Conservation (phyloP, 257 asterid genomes). For the Linderniella brevidens region DNA sequence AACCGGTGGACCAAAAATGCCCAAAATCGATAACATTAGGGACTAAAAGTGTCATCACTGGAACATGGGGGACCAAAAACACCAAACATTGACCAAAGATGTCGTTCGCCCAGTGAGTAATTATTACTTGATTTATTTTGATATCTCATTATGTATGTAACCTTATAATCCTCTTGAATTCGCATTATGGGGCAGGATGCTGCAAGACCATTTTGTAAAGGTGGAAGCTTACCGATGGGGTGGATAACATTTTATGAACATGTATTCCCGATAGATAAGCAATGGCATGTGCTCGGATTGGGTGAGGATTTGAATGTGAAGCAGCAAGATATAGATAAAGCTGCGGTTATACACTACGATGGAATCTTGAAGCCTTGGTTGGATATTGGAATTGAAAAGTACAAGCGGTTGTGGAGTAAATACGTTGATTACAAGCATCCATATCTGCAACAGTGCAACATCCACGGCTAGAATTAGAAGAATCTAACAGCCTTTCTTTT, state of each 20-base stretch:
- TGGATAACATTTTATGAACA: constrained; percentile 68
- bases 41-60: too few species aligned
- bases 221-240: constrained; percentile 79
- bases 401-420: constrained; percentile 53
- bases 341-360: constrained; percentile 70
- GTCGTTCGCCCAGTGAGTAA: too few species aligned
- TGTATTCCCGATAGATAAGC: constrained; percentile 40
- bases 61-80: too few species aligned
- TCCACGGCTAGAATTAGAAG: constrained; percentile 43
- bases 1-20: too few species aligned
- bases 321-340: constrained; percentile 32
- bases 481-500: too few species aligned
- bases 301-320: constrained; percentile 48
- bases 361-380: constrained; percentile 87
- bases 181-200: too few species aligned
- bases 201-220: constrained; percentile 27
- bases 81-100: too few species aligned
- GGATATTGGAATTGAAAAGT: constrained; percentile 63
- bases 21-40: too few species aligned
- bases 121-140: too few species aligned
- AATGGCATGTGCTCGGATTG: constrained; percentile 71
- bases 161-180: too few species aligned
- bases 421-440: constrained; percentile 62
- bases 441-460: constrained; percentile 60
- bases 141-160: not conserved